These are phyloP conservation scores for Morella rubra DNA, from an alignment of 306 rosid genomes.

Conservation along the genomic window DNA sequence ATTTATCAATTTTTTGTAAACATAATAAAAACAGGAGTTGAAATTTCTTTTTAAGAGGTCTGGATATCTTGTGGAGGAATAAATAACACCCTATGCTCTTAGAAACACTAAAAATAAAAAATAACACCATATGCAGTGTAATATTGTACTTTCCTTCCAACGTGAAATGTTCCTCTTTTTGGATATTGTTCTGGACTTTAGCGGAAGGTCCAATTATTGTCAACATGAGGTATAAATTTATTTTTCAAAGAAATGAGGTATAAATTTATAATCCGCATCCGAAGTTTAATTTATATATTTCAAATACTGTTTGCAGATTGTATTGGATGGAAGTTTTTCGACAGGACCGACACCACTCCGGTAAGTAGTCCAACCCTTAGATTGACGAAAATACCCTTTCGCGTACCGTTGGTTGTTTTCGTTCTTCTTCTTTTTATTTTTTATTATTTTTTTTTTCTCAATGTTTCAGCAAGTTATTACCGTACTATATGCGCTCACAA, in stretches of 20 bases:
- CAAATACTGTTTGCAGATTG: slow-evolving; percentile 54
- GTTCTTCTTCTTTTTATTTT: too few species aligned
- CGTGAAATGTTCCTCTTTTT: not conserved
- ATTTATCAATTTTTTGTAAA: too few species aligned
- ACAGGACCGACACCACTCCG: slow-evolving; percentile 59
- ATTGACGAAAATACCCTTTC: slow-evolving; percentile 31
- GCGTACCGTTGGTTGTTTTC: too few species aligned
- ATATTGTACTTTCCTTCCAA: not conserved
- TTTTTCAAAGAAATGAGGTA: too few species aligned
- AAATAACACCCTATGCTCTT: not conserved
- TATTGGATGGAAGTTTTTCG: slow-evolving; percentile 66
- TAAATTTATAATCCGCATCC: too few species aligned
- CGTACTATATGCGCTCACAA: too few species aligned
- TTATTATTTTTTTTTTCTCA: too few species aligned
- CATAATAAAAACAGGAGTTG: too few species aligned
- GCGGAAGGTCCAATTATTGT: not conserved
- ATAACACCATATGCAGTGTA: not conserved
- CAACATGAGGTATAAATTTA: not conserved
- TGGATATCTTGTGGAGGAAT: not conserved
- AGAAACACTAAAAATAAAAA: too few species aligned
- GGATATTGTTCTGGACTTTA: not conserved
- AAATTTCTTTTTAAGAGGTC: too few species aligned
- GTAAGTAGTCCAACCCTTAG: slow-evolving; percentile 40
- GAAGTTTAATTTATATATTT: too few species aligned
- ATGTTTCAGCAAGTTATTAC: too few species aligned